Percentiles rank a stretch among this genome's conserved stretches.
Conservation (phyloP, 495 filamentous ascomycete species). For the Aspergillus sparsus region DNA sequence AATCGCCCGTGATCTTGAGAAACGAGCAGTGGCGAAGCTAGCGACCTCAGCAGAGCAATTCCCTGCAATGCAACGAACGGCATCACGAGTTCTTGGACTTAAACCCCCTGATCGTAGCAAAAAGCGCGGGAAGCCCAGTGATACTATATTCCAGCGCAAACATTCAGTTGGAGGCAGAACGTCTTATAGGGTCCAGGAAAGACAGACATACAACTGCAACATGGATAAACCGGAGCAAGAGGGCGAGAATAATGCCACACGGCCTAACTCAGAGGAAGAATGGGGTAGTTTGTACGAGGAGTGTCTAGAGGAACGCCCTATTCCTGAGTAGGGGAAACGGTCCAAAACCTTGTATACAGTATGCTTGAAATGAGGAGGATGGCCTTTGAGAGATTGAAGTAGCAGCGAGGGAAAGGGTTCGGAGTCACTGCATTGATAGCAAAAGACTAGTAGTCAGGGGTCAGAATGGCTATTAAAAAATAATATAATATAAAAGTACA, state of each 20-base stretch:
- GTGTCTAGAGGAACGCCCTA: conserved; percentile 31
- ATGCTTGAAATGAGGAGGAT: too few species aligned
- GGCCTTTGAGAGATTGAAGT: too few species aligned
- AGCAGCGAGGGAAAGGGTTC: too few species aligned
- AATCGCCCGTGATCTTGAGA: conserved; percentile 22
- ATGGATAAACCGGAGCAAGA: neutral
- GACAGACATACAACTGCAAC: neutral
- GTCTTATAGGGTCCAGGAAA: neutral
- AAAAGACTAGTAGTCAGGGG: neutral
- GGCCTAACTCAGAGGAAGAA: conserved; percentile 20
- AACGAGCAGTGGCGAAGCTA: conserved; percentile 17
- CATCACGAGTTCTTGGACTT: conserved; percentile 14
- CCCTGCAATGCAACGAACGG: conserved; percentile 19
- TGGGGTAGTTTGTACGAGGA: conserved; percentile 32
- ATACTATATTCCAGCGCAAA: conserved; percentile 7
- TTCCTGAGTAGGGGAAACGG: conserved; percentile 14
- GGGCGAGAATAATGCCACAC: neutral
- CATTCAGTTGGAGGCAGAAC: neutral
- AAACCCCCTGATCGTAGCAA: conserved; percentile 19
- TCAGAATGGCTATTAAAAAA: neutral
- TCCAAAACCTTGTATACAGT: neutral
- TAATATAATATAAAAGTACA: neutral
- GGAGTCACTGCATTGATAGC: conserved; percentile 4
- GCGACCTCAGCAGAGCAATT: conserved; percentile 15
- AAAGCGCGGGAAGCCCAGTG: conserved; percentile 8